These are phyloP conservation scores for Abrus precatorius DNA, from an alignment of 306 rosid genomes.

Conservation along the genomic window DNA sequence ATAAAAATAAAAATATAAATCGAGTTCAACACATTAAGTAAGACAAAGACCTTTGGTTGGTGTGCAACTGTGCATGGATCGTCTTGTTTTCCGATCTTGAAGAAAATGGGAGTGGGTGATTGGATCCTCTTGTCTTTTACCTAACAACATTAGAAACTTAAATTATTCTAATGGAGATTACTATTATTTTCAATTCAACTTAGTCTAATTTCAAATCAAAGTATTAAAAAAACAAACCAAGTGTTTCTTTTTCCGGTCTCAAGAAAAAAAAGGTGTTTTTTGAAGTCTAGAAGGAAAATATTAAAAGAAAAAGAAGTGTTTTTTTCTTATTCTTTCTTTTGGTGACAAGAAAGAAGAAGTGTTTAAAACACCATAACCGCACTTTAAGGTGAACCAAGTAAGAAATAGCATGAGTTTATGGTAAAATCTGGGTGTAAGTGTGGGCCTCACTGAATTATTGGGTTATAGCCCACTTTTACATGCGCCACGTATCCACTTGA, in stretches of 20 bases:
- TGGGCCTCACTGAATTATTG: slow-evolving; percentile 66
- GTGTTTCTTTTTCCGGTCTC: neutral
- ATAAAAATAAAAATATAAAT: slow-evolving; percentile 20
- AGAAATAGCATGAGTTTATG: slow-evolving; percentile 40
- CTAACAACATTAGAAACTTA: slow-evolving; percentile 55
- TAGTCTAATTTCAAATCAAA: slow-evolving; percentile 31
- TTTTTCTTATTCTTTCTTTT: neutral
- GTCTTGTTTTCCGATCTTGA: slow-evolving; percentile 37
- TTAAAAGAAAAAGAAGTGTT: neutral
- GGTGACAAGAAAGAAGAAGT: neutral
- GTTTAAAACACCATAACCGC: slow-evolving; percentile 37
- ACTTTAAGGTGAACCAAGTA: slow-evolving; percentile 8
- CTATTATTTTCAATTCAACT: slow-evolving; percentile 22
- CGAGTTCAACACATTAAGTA: slow-evolving; percentile 21
- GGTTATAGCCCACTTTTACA: slow-evolving; percentile 61
- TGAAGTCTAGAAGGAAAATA: neutral
- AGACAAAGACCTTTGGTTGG: slow-evolving; percentile 51
- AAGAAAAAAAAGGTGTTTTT: neutral
- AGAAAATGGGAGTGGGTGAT: slow-evolving; percentile 26
- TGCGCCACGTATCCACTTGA: slow-evolving; percentile 63
- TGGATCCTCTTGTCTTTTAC: slow-evolving; percentile 68
- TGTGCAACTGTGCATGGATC: slow-evolving; percentile 35
- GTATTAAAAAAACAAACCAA: slow-evolving; percentile 5
- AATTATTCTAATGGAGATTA: neutral
- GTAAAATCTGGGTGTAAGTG: slow-evolving; percentile 58